These are phyloP conservation scores for Cryptosporidium xiaoi DNA, from an alignment of 169 alveolate genomes.

Conservation along the genomic window DNA sequence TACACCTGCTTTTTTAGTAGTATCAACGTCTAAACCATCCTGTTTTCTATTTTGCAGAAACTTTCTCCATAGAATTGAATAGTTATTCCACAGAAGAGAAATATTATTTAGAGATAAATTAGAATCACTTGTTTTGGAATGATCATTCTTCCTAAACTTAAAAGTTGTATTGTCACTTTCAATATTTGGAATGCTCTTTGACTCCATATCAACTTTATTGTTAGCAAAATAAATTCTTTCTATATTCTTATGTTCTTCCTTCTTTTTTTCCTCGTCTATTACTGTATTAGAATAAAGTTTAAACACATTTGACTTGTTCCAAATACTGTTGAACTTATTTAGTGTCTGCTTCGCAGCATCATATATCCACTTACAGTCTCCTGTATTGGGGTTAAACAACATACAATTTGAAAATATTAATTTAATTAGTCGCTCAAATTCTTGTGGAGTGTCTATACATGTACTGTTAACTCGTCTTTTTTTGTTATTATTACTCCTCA, in stretches of 20 bases:
- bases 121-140: background rate
- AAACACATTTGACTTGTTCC: constrained; percentile 57
- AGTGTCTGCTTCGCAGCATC: constrained; percentile 69
- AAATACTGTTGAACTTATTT: constrained; percentile 30
- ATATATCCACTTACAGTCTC: constrained; percentile 68
- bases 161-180: background rate
- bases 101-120: constrained; percentile 37
- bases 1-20: background rate
- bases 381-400: constrained; percentile 57
- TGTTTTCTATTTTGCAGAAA: background rate
- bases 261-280: background rate
- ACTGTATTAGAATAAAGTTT: constrained; percentile 4
- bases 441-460: constrained; percentile 41
- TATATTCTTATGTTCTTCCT: background rate
- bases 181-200: constrained; percentile 2
- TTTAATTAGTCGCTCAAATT: constrained; percentile 48
- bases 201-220: background rate
- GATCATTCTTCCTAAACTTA: background rate
- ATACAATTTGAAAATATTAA: constrained; percentile 57
- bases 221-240: constrained; percentile 1
- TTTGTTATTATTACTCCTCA: background rate
- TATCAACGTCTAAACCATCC: background rate
- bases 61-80: constrained; percentile 63
- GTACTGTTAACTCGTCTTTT: background rate
- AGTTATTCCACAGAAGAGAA: constrained; percentile 48